Evolutionary conservation across 306 rosid species (phyloP).

Genomic region (Malus domestica): ASM211411v1 NC_041792.1:30392407-30392906

Average conservation of each 20-base stretch:
- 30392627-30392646: neutral
- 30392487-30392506: neutral
- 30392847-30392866: constrained; percentile 75
- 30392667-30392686: no score
- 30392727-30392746: constrained; percentile 96
- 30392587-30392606: constrained; percentile 84
- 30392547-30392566: constrained; percentile 92
- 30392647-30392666: neutral
- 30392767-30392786: constrained; percentile 79
- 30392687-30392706: no score
- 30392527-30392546: constrained; percentile 98
- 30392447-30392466: neutral
- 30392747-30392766: constrained; percentile 95
- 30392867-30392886: constrained; percentile 71
- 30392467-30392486: neutral
- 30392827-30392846: constrained; percentile 64
- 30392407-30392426: neutral
- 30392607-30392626: neutral
- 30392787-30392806: constrained; percentile 97
- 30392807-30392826: constrained; percentile 76
- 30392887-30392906: neutral
- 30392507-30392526: constrained; percentile 40
- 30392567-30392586: constrained; percentile 95
- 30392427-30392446: neutral
- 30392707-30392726: constrained; percentile 30